phyloP scores from a whole-genome alignment of 495 filamentous ascomycete species.

The Penicillium egyptiacum region DNA sequence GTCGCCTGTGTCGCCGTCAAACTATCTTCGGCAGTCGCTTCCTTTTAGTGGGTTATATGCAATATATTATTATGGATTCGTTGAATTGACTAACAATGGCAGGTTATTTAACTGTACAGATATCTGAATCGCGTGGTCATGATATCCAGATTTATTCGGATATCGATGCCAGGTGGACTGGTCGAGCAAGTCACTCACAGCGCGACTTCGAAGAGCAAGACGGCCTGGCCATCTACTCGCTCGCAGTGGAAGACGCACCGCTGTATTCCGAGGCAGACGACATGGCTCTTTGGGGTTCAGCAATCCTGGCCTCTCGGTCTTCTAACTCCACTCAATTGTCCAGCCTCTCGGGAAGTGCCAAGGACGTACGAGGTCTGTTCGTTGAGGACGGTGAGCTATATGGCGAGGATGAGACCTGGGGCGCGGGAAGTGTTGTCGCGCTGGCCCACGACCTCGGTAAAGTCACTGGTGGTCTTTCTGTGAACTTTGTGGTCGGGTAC shows the following conservation, averaged over 20 bases:
- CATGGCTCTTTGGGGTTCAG: constrained; percentile 49
- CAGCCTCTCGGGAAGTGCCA: constrained; percentile 26
- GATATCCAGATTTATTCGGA: constrained; percentile 49
- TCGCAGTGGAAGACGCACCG: constrained; percentile 37
- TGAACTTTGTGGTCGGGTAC: constrained; percentile 51
- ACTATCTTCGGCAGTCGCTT: constrained; percentile 77
- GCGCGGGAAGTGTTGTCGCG: constrained; percentile 33
- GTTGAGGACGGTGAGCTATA: constrained; percentile 24
- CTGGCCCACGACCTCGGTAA: constrained; percentile 46
- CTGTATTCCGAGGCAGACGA: constrained; percentile 42
- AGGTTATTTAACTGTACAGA: constrained; percentile 68
- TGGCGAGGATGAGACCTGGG: constrained; percentile 25
- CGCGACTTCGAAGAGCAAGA: constrained; percentile 28
- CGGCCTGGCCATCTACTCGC: constrained; percentile 29
- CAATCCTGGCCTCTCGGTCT: constrained; percentile 32
- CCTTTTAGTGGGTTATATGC: constrained; percentile 58
- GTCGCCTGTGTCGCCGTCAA: constrained; percentile 83
- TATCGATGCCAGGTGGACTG: constrained; percentile 54
- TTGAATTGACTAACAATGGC: constrained; percentile 15
- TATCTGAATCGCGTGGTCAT: constrained; percentile 30
- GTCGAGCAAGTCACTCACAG: constrained; percentile 30
- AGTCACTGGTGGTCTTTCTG: constrained; percentile 29
- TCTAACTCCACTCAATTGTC: constrained; percentile 31
- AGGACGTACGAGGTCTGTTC: constrained; percentile 28
- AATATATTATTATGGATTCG: not conserved